Evolutionary conservation across 495 filamentous ascomycete genomes (phyloP), one percentile per base, ranked within the genome.

Genomic region (Staphylotrichum tortipilum): DNA sequence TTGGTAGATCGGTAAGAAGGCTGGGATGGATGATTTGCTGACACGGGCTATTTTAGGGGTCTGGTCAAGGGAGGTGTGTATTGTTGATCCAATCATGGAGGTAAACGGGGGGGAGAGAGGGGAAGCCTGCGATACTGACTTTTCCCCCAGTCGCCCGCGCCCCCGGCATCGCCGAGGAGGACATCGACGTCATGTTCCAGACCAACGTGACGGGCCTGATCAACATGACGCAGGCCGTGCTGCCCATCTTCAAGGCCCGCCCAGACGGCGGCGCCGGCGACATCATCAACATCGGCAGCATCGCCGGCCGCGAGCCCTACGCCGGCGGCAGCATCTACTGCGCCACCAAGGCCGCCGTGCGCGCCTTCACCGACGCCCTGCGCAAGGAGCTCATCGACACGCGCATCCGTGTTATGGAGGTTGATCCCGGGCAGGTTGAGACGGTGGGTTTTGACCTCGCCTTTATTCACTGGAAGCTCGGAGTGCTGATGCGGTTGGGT

Each of bases 371-470:
- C 1, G 90, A 96, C 44, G 76, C 86, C 14, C 68, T 98, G 57
- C 77, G 92, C 57, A 88, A 84, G 71, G 92, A 98, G 74, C 76
- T 95, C 39, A 83, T 98, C 55, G 77, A 85, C 22, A 86, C 88
- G 5, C 75, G 90, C 37, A 91, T 98, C 42, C 70, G 92, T 19
- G 75, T 98, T 42, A 91, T 96, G 50, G 89, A 92, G 71, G 75
- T 98, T 52, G 92, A 96, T 60, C 92, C 92, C 7, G 92, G 92
- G 34, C 92, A 96, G 69, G 92, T 98, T 40, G 90, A 97, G 77
- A 98, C 92, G 17, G 84, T 86, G 67, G 46, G 77, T 62, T 51
- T 30, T 4, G 3, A n/a, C n/a, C n/a, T n/a, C n/a, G n/a, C n/a
- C n/a, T n/a, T n/a, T n/a, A n/a, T n/a, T n/a, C n/a, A n/a, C n/a